Conservation (phyloP, 2,329 filamentous ascomycete genomes). For the Podosphaera xanthii region DNA sequence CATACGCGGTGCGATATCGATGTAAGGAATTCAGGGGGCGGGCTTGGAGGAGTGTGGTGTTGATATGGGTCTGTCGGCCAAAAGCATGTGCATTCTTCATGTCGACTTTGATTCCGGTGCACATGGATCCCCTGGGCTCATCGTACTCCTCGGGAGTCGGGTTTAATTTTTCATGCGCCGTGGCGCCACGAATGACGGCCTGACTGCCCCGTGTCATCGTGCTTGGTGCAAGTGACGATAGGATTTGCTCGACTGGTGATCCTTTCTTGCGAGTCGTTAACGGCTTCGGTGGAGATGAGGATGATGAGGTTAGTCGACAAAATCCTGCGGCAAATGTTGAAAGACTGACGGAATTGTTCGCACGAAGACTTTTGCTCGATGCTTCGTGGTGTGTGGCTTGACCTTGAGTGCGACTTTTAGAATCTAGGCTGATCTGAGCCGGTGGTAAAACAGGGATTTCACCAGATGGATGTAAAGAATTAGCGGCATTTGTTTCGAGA, state of each 20-base stretch:
- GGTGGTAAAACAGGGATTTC: constrained; percentile 33
- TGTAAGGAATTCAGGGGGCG: constrained; percentile 25
- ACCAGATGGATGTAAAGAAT: constrained; percentile 36
- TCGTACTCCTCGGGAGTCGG: constrained; percentile 14
- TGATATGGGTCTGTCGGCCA: constrained; percentile 44
- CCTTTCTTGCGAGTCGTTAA: constrained; percentile 27
- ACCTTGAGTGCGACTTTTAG: constrained; percentile 26
- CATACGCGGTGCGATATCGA: constrained; percentile 41
- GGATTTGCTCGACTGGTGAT: constrained; percentile 37
- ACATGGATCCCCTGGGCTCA: constrained; percentile 8
- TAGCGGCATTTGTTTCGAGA: constrained; percentile 27
- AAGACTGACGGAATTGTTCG: constrained; percentile 28
- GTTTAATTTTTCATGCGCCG: constrained; percentile 11
- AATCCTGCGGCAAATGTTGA: constrained; percentile 33
- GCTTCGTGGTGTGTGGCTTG: constrained; percentile 37
- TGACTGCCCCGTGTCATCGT: constrained; percentile 18
- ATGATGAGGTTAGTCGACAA: constrained; percentile 19
- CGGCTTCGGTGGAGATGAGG: constrained; percentile 24
- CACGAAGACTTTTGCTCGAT: constrained; percentile 16
- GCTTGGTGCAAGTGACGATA: constrained; percentile 27
- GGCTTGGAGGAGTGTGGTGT: constrained; percentile 31
- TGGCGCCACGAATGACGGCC: constrained; percentile 18
- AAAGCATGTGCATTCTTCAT: constrained; percentile 41
- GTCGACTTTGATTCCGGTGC: constrained; percentile 20
- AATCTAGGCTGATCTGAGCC: constrained; percentile 23